Base-by-base conservation (phyloP, 2,329 filamentous ascomycete species). In the Exophiala calicioides region DNA sequence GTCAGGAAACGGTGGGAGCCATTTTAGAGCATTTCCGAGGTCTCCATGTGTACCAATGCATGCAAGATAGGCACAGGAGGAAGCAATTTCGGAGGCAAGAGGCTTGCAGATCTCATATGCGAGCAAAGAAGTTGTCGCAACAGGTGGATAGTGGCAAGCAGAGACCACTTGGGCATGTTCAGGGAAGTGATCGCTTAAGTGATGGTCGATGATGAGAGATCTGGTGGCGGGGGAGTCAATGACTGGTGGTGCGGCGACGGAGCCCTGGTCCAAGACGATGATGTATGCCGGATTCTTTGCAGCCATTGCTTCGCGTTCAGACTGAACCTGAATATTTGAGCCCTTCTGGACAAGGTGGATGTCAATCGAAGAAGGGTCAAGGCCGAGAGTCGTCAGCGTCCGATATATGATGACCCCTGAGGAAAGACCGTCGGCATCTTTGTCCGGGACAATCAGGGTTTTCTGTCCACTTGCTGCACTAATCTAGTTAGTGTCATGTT, bases 1-100 rank as follows among this genome's bases (percentile, higher is more conserved):
- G 50, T 85, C 78, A 1, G 83, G 83, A 52, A 86, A 85, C 0
- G 83, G 83, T 0, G 75, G 72, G 16, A 78, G 67, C 83, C 83
- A 86, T 60, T 84, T 85, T 12, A 85, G 53, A 0, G 75, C 75
- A 29, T 77, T 84, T 10, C 82, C 82, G 0, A 86, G 69, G 53
- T 86, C 83, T 2, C 82, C 82, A 52, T 85, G 80, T 0, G 82
- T 85, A 6, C 84, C 84, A 53, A 85, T 73, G 2, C 75, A 74
- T 43, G 80, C 82, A 1, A 86, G 69, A 77, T 82, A 86, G 29
- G 74, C 77, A 55, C 79, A 82, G 4, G 67, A 63, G 2, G 62
- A 58, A 3, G 62, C 57, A 0, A 85, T 73, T 2, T 70, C 66
- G 5, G 71, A 66, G 55, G 84, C 74, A 1, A 86, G 68, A 0